Conservation (phyloP, 1,284 basidiomycete genomes). For the Marasmius sp. region DNA sequence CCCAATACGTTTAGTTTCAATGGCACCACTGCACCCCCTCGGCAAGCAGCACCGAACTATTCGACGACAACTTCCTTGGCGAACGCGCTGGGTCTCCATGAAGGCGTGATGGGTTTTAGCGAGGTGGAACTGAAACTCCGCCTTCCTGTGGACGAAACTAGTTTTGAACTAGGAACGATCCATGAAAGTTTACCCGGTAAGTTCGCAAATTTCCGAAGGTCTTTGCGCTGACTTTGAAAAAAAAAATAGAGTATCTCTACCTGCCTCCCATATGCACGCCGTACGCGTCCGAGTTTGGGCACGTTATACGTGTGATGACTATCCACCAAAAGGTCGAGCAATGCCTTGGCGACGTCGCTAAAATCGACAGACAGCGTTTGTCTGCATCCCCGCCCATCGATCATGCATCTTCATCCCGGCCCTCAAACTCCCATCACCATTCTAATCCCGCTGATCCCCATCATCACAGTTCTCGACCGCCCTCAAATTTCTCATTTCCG, state of each 20-base stretch:
- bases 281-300: slow-evolving; percentile 68
- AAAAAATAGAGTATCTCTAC: slow-evolving; percentile 66
- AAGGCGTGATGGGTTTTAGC: slow-evolving; percentile 22
- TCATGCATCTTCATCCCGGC: background rate
- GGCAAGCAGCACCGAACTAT: background rate
- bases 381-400: background rate
- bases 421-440: background rate
- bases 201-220: slow-evolving; percentile 12
- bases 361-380: background rate
- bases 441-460: background rate
- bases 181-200: slow-evolving; percentile 63
- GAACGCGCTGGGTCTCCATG: slow-evolving; percentile 1
- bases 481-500: background rate
- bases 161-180: slow-evolving; percentile 65
- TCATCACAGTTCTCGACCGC: background rate
- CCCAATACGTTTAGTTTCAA: background rate
- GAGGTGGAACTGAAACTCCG: slow-evolving; percentile 61
- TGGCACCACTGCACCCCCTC: background rate
- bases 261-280: slow-evolving; percentile 57
- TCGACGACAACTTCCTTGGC: slow-evolving; percentile 2
- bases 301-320: slow-evolving; percentile 65
- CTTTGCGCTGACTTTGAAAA: slow-evolving; percentile 11
- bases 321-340: background rate
- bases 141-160: slow-evolving; percentile 74
- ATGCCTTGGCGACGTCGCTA: background rate